Base-by-base conservation (phyloP, 352 stramenopile genomes). In the Globisporangium splendens region DNA sequence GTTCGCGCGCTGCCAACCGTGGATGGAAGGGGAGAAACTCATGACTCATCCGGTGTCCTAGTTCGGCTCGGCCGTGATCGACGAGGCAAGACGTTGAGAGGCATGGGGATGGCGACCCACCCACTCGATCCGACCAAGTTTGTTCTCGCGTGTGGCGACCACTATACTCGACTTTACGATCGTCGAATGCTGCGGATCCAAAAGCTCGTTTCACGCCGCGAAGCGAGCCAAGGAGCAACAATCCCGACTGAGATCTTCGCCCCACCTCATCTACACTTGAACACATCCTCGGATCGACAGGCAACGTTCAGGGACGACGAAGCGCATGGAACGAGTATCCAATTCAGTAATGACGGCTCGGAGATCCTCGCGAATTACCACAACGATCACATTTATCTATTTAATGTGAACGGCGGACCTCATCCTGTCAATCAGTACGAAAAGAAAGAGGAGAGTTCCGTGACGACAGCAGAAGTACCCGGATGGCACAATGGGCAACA, bases 301-400 rank as follows among this genome's bases (percentile, higher is more conserved):
- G 72, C 68, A 35, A 69, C 74, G 48, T 66, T 64, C 21, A 70
- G 62, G 20, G 73, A 91, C 49, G 74, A 86, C 11, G 73, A 81
- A 50, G 73, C 70, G 7, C 81, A 94, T 54, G 79, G 83, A 14
- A 94, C 85, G 20, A 93, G 83, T 56, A 88, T 94, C 55, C 81
- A 87, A 59, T 94, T 91, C 59, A 91, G 68, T 52, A 79, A 58
- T 52, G 73, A 91, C 41, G 85, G 85, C 15, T 63, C 70, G 0
- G 70, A 93, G 46, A 63, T 94, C 14, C 69, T 94, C 15, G 73
- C 82, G 10, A 93, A 89, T 61, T 94, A 94, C 50, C 85, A 94
- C 65, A 91, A 86, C 54, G 85, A 94, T 47, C 81, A 94, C 43
- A 91, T 94, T 58, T 94, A 94, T 49, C 48, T 92, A 46, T 94